Percentiles rank a stretch among this genome's conserved stretches.
phyloP scores from a whole-genome alignment of 2,329 filamentous ascomycete genomes.

The Colletotrichum sp. region DNA sequence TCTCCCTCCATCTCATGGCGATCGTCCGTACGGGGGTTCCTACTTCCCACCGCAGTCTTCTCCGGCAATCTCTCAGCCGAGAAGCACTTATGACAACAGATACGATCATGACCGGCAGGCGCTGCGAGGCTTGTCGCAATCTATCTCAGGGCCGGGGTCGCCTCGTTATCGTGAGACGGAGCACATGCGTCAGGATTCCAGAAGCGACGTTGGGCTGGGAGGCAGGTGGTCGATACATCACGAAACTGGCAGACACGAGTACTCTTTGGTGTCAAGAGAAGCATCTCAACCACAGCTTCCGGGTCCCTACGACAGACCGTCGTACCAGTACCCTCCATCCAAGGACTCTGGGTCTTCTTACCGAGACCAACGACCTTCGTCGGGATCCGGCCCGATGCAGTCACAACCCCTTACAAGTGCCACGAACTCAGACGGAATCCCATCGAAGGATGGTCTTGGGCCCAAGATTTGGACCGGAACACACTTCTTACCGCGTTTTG shows the following conservation, averaged over 20 bases:
- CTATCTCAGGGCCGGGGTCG: conserved; percentile 49
- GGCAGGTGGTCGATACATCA: conserved; percentile 43
- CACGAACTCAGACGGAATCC: conserved; percentile 44
- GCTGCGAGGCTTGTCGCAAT: conserved; percentile 29
- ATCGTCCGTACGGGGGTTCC: conserved; percentile 45
- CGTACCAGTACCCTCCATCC: conserved; percentile 40
- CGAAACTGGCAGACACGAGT: conserved; percentile 49
- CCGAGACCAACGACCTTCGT: conserved; percentile 28
- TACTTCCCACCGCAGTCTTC: conserved; percentile 50
- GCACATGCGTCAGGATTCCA: conserved; percentile 36
- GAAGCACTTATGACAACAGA: conserved; percentile 51
- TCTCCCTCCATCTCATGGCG: conserved; percentile 39
- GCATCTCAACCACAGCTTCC: conserved; percentile 30
- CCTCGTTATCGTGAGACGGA: conserved; percentile 48
- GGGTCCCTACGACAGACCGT: conserved; percentile 37
- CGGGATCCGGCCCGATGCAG: conserved; percentile 29
- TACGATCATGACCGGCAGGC: conserved; percentile 46
- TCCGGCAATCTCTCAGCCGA: conserved; percentile 46
- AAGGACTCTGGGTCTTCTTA: conserved; percentile 34
- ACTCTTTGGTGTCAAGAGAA: conserved; percentile 49
- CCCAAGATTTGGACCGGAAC: conserved; percentile 75
- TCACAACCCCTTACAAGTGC: conserved; percentile 32
- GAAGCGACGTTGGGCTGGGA: conserved; percentile 38
- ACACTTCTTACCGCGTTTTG: conserved; percentile 70
- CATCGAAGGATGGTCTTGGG: conserved; percentile 64